Percentiles rank a stretch among this genome's conserved stretches.
Evolutionary conservation across 352 stramenopile species (phyloP).

Genomic region (Phytophthora hybrid): DNA sequence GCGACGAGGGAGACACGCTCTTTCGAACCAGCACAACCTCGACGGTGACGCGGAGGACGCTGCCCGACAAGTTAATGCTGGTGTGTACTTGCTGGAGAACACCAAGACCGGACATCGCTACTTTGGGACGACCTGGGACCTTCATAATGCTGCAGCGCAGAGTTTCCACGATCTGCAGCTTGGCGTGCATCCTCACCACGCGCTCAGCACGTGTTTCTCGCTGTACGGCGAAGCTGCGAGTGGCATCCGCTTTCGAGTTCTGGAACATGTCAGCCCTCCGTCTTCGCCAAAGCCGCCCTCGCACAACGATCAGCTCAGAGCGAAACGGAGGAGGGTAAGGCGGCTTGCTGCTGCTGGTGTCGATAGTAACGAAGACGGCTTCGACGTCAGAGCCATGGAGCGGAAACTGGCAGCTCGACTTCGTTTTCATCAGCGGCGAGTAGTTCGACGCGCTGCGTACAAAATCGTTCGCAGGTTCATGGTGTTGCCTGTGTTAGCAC

Average conservation of each 20-base stretch:
- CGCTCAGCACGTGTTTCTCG: conserved; percentile 52
- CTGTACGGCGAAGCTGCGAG: conserved; percentile 51
- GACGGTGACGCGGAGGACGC: conserved; percentile 18
- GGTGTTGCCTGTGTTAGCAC: conserved; percentile 42
- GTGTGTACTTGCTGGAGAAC: conserved; percentile 75
- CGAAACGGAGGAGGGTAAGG: conserved; percentile 19
- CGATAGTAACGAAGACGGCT: conserved; percentile 24
- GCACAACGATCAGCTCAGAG: conserved; percentile 9
- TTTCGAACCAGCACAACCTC: conserved; percentile 43
- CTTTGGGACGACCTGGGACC: conserved; percentile 80
- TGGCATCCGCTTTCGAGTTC: conserved; percentile 61
- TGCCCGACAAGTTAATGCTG: conserved; percentile 59
- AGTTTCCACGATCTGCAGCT: conserved; percentile 54
- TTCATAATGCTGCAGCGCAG: conserved; percentile 62
- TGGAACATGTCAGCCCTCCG: conserved; percentile 56
- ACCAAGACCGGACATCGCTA: conserved; percentile 64
- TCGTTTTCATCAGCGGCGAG: conserved; percentile 41
- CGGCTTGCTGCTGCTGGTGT: conserved; percentile 2
- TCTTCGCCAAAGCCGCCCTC: conserved; percentile 6
- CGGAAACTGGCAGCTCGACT: conserved; percentile 47
- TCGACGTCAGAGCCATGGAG: conserved; percentile 73
- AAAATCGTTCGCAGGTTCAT: conserved; percentile 51
- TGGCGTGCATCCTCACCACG: conserved; percentile 55
- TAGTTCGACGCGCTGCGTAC: conserved; percentile 43
- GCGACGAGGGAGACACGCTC: conserved; percentile 17